Evolutionary conservation across 306 rosid species (phyloP).

Genomic region (Crotalaria pallida): DNA sequence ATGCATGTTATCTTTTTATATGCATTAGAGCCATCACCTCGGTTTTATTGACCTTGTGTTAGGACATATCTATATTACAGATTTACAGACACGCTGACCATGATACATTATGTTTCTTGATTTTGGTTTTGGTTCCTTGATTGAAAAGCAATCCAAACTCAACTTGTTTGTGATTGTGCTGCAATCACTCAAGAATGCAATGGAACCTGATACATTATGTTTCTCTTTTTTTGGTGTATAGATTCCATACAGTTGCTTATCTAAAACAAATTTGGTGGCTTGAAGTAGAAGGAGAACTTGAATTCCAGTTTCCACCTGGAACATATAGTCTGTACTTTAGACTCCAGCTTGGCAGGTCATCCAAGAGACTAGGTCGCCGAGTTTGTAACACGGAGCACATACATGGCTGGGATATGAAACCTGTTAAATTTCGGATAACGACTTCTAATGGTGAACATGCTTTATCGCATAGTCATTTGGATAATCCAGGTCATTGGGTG

Average conservation of each 20-base stretch:
- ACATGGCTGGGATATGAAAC: constrained; percentile 85
- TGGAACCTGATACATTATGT: not conserved
- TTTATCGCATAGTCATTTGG: constrained; percentile 52
- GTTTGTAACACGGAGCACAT: constrained; percentile 55
- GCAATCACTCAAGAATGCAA: not conserved
- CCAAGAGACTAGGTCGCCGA: constrained; percentile 67
- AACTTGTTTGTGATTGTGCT: not conserved
- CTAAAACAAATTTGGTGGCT: constrained; percentile 98
- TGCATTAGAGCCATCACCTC: too few relatives aligned
- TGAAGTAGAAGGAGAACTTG: constrained; percentile 71
- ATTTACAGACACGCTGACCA: not conserved
- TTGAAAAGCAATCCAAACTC: not conserved
- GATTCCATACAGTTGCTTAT: constrained; percentile 82
- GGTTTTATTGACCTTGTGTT: not conserved
- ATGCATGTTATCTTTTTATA: too few relatives aligned
- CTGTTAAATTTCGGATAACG: constrained; percentile 60
- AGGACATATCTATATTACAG: not conserved
- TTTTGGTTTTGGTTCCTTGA: not conserved
- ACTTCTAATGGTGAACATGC: constrained; percentile 68
- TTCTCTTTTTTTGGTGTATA: constrained; percentile 8
- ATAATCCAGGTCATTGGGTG: constrained; percentile 65
- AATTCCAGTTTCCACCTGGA: constrained; percentile 74
- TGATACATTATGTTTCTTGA: too few relatives aligned
- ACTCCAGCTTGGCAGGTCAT: constrained; percentile 69
- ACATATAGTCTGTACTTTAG: constrained; percentile 60